Percentiles rank a stretch among this genome's conserved stretches.
These are phyloP conservation scores for Deakozyma indianensis DNA, from an alignment of 805 yeast genomes.

Conservation along the genomic window DNA sequence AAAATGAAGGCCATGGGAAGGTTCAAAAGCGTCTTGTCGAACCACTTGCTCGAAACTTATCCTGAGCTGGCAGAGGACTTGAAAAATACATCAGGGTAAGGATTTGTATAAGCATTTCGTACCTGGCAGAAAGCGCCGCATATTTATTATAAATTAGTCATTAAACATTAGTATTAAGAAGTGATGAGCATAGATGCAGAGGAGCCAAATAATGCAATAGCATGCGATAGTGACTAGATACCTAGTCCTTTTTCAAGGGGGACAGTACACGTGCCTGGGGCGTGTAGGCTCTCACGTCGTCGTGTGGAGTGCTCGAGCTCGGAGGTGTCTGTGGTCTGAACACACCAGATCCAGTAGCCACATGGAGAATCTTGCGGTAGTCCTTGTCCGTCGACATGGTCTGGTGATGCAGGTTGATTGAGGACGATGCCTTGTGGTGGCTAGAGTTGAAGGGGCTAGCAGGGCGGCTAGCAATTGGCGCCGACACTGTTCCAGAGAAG, in stretches of 20 bases:
- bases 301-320: not conserved
- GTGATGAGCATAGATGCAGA: not conserved
- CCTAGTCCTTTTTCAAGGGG: not conserved
- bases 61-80: constrained; percentile 57
- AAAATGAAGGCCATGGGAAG: constrained; percentile 54
- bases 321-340: not conserved
- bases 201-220: not conserved
- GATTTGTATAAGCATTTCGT: not conserved
- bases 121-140: not conserved
- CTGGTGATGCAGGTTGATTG: constrained; percentile 1
- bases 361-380: not conserved
- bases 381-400: not conserved
- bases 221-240: not conserved
- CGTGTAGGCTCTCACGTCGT: not conserved
- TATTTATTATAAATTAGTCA: constrained; percentile 1
- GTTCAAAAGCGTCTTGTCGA: constrained; percentile 52
- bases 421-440: constrained; percentile 1
- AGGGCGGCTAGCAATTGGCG: not conserved
- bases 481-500: not conserved
- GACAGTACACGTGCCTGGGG: not conserved
- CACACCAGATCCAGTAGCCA: not conserved
- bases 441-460: not conserved
- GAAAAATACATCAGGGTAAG: not conserved
- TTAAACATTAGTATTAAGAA: not conserved
- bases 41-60: constrained; percentile 57